Evolutionary conservation across 2,329 filamentous ascomycete species (phyloP), one percentile per base, ranked within the genome.

Genomic region (Talaromyces sp.): DNA sequence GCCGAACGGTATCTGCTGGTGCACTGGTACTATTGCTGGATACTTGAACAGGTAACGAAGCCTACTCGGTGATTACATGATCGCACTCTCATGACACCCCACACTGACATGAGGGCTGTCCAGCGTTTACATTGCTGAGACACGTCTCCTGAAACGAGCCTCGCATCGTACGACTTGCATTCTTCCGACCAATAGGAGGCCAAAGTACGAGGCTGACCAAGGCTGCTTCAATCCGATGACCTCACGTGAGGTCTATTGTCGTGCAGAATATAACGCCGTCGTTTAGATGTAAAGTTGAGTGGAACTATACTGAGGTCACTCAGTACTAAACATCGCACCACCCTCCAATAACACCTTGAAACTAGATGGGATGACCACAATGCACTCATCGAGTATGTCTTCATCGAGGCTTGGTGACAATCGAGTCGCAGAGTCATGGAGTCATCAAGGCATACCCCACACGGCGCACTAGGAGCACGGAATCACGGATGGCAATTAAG

Each of bases 401-500:
- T 28, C 28, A n/a, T n/a, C n/a, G n/a, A 28, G 28, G 28, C 28
- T 14, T 12, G 18, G 12, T 46, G 44, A 42, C 11, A 42, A 42
- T 48, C 44, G 5, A 33, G n/a, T 6, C 12, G 14, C 16, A n/a
- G 44, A 56, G 48, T 56, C 50, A 40, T 62, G 40, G 60, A 39
- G 52, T 50, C 56, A 58, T 64, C 39, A 9, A 37, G 28, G 4
- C 28, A 23, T 23, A 54, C 60, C 60, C 63, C 60, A 56, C 50
- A 65, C 12, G 2, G 25, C 7, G 16, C 46, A 50, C 46, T 50
- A 50, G 6, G 35, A 35, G 25, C 48, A 52, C 48, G 54, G 54
- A 46, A 44, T 35, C 57, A 23, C 44, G 39, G 54, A 40, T 57
- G 40, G 28, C 35, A 57, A 57, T 42, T 54, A 33, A 21, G 28